Evolutionary conservation across 257 asterid species (phyloP), one percentile per base, ranked within the genome.

Genomic region (Plantago elongata): DNA sequence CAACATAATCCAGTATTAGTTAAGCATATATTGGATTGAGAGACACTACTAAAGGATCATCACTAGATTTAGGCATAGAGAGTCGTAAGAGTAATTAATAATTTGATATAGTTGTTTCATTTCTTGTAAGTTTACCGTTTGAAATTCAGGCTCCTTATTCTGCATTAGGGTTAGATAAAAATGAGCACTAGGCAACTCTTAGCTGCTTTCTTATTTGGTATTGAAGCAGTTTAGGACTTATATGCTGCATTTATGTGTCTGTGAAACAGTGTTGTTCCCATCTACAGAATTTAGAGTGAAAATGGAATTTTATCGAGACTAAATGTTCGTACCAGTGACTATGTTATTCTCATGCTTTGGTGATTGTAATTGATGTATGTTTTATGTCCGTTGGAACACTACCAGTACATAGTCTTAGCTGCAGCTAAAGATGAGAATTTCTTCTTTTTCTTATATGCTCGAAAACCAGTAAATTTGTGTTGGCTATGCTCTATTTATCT

Each of bases 141-240:
- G 45, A 54, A 9, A 58, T 37, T 27, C 43, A 44, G 40, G 4
- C 4, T 7, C 40, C 40, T 34, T 40, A 38, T 51, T 13, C 17
- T 9, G 57, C 11, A 22, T 40, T 9, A 22, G 10, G 63, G n/a
- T 60, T 43, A 15, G 60, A 51, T 38, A 37, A 40, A 38, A 37
- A 43, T 37, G 27, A 22, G 44, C 4, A 59, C 11, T 51, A 0
- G 42, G 54, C 40, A 54, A 22, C 45, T 18, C 43, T 57, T 59
- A 50, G 27, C 61, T 44, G 46, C 60, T n/a, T 22, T 17, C 63
- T 51, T 68, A 45, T 58, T 50, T 46, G 68, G 51, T 48, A 37
- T 6, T 44, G 66, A 65, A 64, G 68, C 50, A 55, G 52, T 60
- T 27, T 48, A 51, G 54, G 61, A 10, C 10, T 52, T n/a, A 48